Conservation (phyloP, 2,329 filamentous ascomycete species). For the Ceratocystis eucalypticola region DNA sequence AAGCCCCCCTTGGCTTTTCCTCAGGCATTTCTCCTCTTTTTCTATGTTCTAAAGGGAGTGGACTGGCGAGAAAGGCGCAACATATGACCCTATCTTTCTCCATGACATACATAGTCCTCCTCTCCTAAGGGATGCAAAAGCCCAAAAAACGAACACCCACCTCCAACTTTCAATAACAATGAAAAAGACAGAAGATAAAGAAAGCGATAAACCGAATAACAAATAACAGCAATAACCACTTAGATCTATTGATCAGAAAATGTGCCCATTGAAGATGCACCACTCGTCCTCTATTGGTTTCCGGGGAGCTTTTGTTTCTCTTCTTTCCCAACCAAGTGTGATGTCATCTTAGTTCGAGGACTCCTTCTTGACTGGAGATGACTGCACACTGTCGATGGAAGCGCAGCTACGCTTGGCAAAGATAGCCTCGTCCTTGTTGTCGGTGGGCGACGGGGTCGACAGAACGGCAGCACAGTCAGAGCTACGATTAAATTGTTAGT, state of each 20-base stretch:
- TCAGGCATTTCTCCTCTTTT: constrained; percentile 1
- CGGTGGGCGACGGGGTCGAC: constrained; percentile 32
- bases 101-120: neutral
- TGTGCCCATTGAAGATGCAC: neutral
- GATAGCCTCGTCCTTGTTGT: constrained; percentile 42
- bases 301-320: neutral
- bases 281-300: constrained; percentile 1
- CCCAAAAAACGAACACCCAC: constrained; percentile 2
- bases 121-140: constrained; percentile 5
- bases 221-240: constrained; percentile 7
- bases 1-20: neutral
- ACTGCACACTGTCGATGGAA: constrained; percentile 34
- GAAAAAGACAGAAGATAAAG: constrained; percentile 12
- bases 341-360: constrained; percentile 7
- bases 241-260: constrained; percentile 6
- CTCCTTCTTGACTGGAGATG: constrained; percentile 33
- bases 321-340: constrained; percentile 3
- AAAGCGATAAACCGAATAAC: constrained; percentile 10
- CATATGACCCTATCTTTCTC: neutral
- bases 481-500: constrained; percentile 32
- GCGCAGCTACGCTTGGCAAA: constrained; percentile 38
- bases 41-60: neutral
- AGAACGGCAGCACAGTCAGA: constrained; percentile 27
- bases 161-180: constrained; percentile 7
- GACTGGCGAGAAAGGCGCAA: neutral